phyloP scores from a whole-genome alignment of 257 asterid species.

The Solanum bukasovii region DNA sequence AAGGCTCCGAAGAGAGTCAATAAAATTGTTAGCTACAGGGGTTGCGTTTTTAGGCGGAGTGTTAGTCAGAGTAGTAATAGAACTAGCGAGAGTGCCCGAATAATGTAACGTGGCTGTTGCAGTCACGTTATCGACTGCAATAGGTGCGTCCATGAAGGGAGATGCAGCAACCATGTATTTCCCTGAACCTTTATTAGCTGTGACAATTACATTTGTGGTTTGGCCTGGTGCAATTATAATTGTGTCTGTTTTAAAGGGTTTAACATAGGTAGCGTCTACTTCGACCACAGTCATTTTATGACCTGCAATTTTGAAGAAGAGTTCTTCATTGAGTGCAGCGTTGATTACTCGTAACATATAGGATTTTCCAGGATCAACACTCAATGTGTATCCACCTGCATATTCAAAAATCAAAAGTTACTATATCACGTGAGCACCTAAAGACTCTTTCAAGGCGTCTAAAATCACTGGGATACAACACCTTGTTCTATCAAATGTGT shows the following conservation, averaged over 20 bases:
- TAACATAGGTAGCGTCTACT: conserved; percentile 54
- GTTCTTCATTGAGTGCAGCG: conserved; percentile 28
- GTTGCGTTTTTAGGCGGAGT: conserved; percentile 49
- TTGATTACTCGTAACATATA: conserved; percentile 56
- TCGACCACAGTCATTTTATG: conserved; percentile 51
- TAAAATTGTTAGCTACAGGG: conserved; percentile 40
- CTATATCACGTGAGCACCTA: neutral
- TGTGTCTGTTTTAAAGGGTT: conserved; percentile 47
- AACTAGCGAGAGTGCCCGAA: conserved; percentile 32
- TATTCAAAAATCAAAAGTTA: neutral
- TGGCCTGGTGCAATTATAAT: conserved; percentile 57
- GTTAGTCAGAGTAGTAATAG: conserved; percentile 22
- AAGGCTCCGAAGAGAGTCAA: conserved; percentile 36
- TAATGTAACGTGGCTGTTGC: conserved; percentile 61
- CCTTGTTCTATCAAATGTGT: neutral
- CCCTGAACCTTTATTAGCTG: conserved; percentile 23
- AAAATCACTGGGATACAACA: fast-evolving
- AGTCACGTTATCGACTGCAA: conserved; percentile 37
- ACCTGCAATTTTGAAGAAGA: conserved; percentile 54
- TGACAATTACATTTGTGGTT: conserved; percentile 36
- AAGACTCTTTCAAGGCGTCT: no score
- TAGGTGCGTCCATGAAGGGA: conserved; percentile 47
- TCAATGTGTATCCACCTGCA: conserved; percentile 29
- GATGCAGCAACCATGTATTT: conserved; percentile 42
- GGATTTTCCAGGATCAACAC: conserved; percentile 39